Percentiles rank a stretch among this genome's conserved stretches.
Evolutionary conservation across 139 green algal genomes (phyloP).

Genomic region (Eudorina sp.): DNA sequence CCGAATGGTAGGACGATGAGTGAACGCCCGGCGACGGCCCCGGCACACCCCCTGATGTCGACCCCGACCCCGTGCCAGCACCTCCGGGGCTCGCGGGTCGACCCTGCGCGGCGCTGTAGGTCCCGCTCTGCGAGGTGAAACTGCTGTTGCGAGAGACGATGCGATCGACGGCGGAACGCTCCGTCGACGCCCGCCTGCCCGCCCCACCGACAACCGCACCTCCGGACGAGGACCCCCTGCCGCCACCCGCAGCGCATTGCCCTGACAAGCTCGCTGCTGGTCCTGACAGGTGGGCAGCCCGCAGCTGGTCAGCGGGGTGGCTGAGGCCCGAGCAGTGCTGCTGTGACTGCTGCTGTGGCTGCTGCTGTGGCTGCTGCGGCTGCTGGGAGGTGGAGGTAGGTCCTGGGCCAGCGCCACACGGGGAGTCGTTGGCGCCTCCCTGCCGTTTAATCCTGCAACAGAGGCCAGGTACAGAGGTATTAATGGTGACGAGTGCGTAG

Average conservation of each 20-base stretch:
- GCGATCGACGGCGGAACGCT: background rate
- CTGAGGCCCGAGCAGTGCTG: background rate
- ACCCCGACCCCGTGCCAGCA: background rate
- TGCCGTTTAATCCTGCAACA: too few relatives aligned
- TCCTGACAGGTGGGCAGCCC: background rate
- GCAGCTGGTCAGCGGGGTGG: background rate
- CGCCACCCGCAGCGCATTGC: too few relatives aligned
- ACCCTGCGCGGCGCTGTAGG: background rate
- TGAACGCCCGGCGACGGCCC: background rate
- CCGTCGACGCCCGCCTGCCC: background rate
- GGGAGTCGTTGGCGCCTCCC: too few relatives aligned
- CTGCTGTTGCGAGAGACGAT: background rate
- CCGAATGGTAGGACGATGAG: background rate
- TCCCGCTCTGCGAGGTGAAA: slow-evolving; percentile 6
- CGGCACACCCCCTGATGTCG: background rate
- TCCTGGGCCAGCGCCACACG: too few relatives aligned
- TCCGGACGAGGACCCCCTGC: background rate
- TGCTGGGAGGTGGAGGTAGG: too few relatives aligned
- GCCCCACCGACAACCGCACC: background rate
- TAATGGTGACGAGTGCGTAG: too few relatives aligned
- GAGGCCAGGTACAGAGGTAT: too few relatives aligned
- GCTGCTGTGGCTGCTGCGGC: too few relatives aligned
- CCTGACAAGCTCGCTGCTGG: background rate
- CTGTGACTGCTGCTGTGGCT: too few relatives aligned
- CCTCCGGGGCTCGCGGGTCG: background rate